Percentiles rank a stretch among this genome's conserved stretches.
These are phyloP conservation scores for Fusarium irregulare DNA, from an alignment of 2,329 filamentous ascomycete genomes.

Conservation along the genomic window DNA sequence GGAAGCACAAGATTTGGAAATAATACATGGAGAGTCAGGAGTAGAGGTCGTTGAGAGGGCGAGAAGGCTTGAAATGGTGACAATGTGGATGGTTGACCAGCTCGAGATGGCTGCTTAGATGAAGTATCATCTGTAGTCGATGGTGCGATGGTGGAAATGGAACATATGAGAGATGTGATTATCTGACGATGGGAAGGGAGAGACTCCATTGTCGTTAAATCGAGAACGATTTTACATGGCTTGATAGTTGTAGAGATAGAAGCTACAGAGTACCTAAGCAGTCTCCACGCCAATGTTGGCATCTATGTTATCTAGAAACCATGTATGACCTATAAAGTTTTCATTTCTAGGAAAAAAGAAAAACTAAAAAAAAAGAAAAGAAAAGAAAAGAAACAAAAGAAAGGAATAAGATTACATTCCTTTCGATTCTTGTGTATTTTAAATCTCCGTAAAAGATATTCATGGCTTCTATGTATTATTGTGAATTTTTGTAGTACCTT, in stretches of 20 bases:
- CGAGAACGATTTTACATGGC: conserved; percentile 7
- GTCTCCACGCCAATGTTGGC: conserved; percentile 13
- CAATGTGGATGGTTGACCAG: conserved; percentile 32
- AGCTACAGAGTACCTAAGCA: neutral
- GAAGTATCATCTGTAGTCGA: conserved; percentile 9
- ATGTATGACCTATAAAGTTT: too few relatives aligned
- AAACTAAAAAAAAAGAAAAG: neutral
- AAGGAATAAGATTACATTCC: neutral
- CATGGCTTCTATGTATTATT: conserved; percentile 11
- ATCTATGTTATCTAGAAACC: too few relatives aligned
- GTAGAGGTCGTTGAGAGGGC: conserved; percentile 60
- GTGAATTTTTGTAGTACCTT: conserved; percentile 7
- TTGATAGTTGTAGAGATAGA: conserved; percentile 9
- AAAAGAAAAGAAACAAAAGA: neutral
- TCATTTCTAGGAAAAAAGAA: neutral
- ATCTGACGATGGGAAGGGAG: conserved; percentile 56
- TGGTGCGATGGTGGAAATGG: conserved; percentile 48
- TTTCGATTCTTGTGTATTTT: neutral
- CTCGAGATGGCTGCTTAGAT: conserved; percentile 15
- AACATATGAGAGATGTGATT: conserved; percentile 61
- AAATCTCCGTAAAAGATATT: neutral
- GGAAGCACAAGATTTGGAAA: conserved; percentile 85
- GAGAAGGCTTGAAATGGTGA: conserved; percentile 33
- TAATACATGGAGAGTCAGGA: conserved; percentile 86
- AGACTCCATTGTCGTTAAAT: conserved; percentile 36